phyloP scores from a whole-genome alignment of 192 early-diverging fungal genomes.

The Entophlyctis helioformis region DNA sequence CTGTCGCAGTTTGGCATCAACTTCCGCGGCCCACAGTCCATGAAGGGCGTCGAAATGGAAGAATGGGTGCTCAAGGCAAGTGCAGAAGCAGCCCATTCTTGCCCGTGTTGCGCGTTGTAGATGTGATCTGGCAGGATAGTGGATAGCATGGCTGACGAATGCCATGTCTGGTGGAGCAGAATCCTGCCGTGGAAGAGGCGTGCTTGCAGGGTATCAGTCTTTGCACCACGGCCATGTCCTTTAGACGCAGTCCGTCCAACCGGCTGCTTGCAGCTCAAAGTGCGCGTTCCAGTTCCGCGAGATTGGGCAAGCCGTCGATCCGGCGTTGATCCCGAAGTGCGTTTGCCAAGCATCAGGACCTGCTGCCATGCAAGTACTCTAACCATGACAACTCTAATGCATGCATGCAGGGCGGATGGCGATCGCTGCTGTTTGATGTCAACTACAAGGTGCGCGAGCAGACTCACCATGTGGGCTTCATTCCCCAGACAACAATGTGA shows the following conservation, averaged over 20 bases:
- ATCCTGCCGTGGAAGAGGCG: constrained; percentile 23
- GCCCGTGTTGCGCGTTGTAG: neutral
- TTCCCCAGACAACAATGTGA: too few relatives aligned
- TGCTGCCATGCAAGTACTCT: too few relatives aligned
- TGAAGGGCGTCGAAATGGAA: constrained; percentile 29
- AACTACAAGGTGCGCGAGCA: too few relatives aligned
- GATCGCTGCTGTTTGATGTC: too few relatives aligned
- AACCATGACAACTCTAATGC: too few relatives aligned
- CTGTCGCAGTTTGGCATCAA: constrained; percentile 29
- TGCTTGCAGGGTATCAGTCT: constrained; percentile 23
- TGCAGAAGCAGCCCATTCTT: neutral
- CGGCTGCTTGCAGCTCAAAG: constrained; percentile 18
- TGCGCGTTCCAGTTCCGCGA: constrained; percentile 20
- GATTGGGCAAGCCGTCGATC: too few relatives aligned
- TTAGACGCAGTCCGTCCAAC: constrained; percentile 21
- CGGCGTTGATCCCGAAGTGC: too few relatives aligned
- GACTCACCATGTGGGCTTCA: too few relatives aligned
- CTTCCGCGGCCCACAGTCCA: constrained; percentile 26
- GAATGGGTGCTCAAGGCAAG: constrained; percentile 33
- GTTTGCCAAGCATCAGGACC: too few relatives aligned
- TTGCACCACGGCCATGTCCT: constrained; percentile 8
- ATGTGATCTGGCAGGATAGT: too few relatives aligned
- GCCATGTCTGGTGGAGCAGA: constrained; percentile 9
- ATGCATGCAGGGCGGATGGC: too few relatives aligned
- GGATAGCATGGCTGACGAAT: neutral